phyloP scores from a whole-genome alignment of 2,329 filamentous ascomycete species.

The Pseudofabraea citricarpa region DNA sequence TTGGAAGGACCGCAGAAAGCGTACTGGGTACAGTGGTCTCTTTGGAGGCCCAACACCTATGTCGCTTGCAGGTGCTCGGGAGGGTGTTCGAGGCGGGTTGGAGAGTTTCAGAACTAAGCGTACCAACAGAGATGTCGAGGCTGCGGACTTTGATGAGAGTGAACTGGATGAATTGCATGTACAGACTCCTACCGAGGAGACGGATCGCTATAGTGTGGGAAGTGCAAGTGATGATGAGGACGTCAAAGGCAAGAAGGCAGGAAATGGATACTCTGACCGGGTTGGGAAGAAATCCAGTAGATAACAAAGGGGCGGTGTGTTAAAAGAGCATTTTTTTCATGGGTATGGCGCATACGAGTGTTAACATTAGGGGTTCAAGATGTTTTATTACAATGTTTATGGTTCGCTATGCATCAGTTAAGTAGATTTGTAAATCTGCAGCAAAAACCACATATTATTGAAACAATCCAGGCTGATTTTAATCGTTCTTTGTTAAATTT shows the following conservation, averaged over 20 bases:
- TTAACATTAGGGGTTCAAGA: too few species aligned
- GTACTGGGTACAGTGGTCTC: constrained; percentile 45
- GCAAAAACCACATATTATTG: too few species aligned
- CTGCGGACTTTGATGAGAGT: constrained; percentile 61
- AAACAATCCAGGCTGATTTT: too few species aligned
- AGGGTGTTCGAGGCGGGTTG: constrained; percentile 28
- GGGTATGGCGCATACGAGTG: too few species aligned
- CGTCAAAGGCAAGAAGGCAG: constrained; percentile 10
- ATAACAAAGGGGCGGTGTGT: too few species aligned
- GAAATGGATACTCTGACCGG: too few species aligned
- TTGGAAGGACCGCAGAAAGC: constrained; percentile 56
- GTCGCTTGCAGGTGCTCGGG: constrained; percentile 21
- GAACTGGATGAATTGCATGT: constrained; percentile 57
- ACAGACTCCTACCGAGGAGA: constrained; percentile 24
- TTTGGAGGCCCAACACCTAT: constrained; percentile 26
- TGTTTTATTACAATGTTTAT: too few species aligned
- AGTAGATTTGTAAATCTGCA: too few species aligned
- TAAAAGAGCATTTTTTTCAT: too few species aligned
- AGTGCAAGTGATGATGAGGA: constrained; percentile 50
- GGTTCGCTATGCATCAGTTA: too few species aligned
- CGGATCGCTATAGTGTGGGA: constrained; percentile 49
- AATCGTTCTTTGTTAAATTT: too few species aligned
- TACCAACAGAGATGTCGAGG: constrained; percentile 50
- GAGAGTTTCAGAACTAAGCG: constrained; percentile 44
- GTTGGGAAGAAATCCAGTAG: too few species aligned